A percentile compares a stretch with the other conserved stretches of the same genome.
These are phyloP conservation scores for Oemleria cerasiformis DNA, from an alignment of 306 rosid species.

Conservation along the genomic window DNA sequence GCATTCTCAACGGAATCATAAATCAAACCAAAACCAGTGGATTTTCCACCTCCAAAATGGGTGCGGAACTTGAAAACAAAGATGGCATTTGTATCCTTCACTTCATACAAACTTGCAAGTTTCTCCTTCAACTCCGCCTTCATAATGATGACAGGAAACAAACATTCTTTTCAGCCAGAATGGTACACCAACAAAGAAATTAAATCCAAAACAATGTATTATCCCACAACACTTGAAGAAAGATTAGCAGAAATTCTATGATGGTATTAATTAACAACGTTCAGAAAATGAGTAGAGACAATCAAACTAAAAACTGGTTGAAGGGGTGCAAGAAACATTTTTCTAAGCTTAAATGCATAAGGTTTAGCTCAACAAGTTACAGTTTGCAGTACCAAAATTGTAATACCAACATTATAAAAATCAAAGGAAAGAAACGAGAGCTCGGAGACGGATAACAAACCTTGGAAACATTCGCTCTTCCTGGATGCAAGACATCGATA, in stretches of 20 bases:
- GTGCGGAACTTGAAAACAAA: constrained; percentile 81
- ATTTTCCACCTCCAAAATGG: constrained; percentile 84
- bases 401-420: neutral
- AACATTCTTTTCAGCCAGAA: neutral
- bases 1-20: constrained; percentile 82
- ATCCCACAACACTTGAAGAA: neutral
- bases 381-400: neutral
- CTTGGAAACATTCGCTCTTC: constrained; percentile 79
- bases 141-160: neutral
- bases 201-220: neutral
- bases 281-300: neutral
- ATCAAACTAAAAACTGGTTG: neutral
- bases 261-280: neutral
- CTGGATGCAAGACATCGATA: constrained; percentile 79
- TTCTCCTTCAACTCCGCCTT: constrained; percentile 87
- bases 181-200: neutral
- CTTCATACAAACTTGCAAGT: constrained; percentile 56
- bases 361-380: neutral
- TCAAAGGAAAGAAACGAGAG: neutral
- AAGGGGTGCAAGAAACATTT: neutral
- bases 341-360: neutral
- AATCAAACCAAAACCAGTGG: constrained; percentile 83
- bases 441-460: constrained; percentile 22
- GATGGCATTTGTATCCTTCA: constrained; percentile 64
- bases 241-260: neutral